Percentiles rank a stretch among this genome's conserved stretches.
Conservation (phyloP, 1,284 basidiomycete species). For the Amylostereum areolatum region DNA sequence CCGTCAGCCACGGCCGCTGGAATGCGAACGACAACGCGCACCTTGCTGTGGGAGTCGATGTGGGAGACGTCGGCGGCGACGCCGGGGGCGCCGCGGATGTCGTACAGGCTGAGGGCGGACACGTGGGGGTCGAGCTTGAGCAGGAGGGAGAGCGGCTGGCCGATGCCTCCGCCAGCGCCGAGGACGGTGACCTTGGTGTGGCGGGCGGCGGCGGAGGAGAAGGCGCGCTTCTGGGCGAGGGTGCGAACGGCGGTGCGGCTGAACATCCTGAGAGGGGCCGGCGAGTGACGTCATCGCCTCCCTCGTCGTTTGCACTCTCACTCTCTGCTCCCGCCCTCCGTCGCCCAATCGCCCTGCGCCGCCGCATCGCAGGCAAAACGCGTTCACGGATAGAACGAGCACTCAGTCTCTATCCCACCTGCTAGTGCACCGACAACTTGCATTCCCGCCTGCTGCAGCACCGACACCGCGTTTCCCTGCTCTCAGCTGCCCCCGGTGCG, state of each 20-base stretch:
- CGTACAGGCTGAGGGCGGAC: conserved; percentile 75
- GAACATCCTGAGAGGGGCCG: conserved; percentile 76
- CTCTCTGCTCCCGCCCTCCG: too few relatives aligned
- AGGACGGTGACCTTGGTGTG: conserved; percentile 85
- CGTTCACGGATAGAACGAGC: too few relatives aligned
- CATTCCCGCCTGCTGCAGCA: too few relatives aligned
- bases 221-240: conserved; percentile 50
- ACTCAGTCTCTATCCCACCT: too few relatives aligned
- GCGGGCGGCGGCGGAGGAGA: conserved; percentile 73
- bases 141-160: conserved; percentile 85
- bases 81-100: conserved; percentile 89
- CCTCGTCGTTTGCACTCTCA: too few relatives aligned
- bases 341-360: too few relatives aligned
- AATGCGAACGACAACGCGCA: conserved; percentile 26
- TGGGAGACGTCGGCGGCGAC: conserved; percentile 93
- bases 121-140: conserved; percentile 85
- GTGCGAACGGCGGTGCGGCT: conserved; percentile 49
- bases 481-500: too few relatives aligned
- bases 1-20: conserved; percentile 4
- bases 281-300: too few relatives aligned
- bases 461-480: too few relatives aligned
- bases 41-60: conserved; percentile 86
- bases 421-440: too few relatives aligned
- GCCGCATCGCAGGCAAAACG: too few relatives aligned
- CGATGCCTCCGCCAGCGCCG: conserved; percentile 91